Evolutionary conservation across 2,329 filamentous ascomycete species (phyloP).

Genomic region (Exophiala spinifera): DNA sequence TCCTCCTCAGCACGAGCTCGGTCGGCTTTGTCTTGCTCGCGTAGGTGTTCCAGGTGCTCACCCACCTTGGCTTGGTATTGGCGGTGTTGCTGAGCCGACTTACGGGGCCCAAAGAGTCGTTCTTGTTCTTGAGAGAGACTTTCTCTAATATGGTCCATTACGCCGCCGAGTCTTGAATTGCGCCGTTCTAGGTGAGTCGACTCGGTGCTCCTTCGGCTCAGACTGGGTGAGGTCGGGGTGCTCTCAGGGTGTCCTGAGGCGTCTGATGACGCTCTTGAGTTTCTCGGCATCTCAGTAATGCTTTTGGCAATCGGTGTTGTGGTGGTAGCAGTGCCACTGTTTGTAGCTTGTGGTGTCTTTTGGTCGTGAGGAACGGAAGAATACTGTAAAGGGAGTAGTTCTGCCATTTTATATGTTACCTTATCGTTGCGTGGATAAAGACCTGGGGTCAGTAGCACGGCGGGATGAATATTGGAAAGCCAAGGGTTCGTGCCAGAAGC

Average conservation of each 20-base stretch:
- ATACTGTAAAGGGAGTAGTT: not conserved
- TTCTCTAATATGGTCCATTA: conserved; percentile 18
- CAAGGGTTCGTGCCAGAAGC: not conserved
- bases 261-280: not conserved
- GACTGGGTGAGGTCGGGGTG: not conserved
- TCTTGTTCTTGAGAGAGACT: conserved; percentile 18
- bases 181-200: conserved; percentile 1
- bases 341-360: not conserved
- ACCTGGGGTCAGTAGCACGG: conserved; percentile 1
- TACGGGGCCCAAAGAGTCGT: conserved; percentile 1
- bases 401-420: not conserved
- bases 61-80: conserved; percentile 1
- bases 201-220: conserved; percentile 3
- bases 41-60: not conserved
- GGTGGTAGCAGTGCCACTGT: conserved; percentile 1
- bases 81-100: conserved; percentile 3
- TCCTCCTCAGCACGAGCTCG: conserved; percentile 5
- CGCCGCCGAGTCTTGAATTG: conserved; percentile 16
- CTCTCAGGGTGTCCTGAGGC: conserved; percentile 1
- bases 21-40: conserved; percentile 4
- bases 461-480: not conserved
- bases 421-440: not conserved
- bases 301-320: conserved; percentile 6
- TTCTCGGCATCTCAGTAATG: conserved; percentile 9
- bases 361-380: not conserved